A percentile compares a stretch with the other conserved stretches of the same genome.
These are phyloP conservation scores for Globisporangium yorkense DNA, from an alignment of 352 stramenopile species.

Conservation along the genomic window DNA sequence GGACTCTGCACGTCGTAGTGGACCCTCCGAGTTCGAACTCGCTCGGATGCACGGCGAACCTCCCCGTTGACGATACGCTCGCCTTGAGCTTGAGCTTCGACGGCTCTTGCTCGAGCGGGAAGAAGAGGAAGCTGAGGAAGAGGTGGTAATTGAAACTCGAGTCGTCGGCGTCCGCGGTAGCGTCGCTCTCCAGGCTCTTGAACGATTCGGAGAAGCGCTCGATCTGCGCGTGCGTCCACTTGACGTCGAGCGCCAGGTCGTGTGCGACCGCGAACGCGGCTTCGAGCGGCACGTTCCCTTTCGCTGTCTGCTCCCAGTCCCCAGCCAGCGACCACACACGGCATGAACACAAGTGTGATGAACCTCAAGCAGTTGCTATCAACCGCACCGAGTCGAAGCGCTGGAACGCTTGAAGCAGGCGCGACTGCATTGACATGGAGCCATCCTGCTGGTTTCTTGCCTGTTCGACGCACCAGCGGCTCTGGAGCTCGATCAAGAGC, in stretches of 20 bases:
- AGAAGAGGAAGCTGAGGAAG: constrained; percentile 56
- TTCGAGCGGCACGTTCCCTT: constrained; percentile 19
- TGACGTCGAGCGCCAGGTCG: constrained; percentile 23
- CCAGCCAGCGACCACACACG: not conserved
- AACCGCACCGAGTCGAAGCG: constrained; percentile 25
- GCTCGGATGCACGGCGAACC: constrained; percentile 2
- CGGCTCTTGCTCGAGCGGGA: constrained; percentile 21
- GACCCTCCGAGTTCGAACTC: constrained; percentile 1
- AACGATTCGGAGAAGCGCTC: constrained; percentile 36
- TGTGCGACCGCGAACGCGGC: constrained; percentile 25
- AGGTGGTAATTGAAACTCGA: constrained; percentile 32
- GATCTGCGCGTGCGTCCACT: constrained; percentile 25
- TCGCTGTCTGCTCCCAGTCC: constrained; percentile 2
- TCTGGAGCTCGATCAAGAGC: constrained; percentile 24
- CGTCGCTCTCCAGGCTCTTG: constrained; percentile 8
- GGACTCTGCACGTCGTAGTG: not conserved
- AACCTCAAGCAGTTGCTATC: too few relatives aligned
- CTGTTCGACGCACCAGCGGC: constrained; percentile 11
- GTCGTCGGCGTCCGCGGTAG: constrained; percentile 8
- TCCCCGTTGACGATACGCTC: not conserved
- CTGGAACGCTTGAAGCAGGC: constrained; percentile 17
- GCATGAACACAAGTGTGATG: too few relatives aligned
- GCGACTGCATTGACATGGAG: constrained; percentile 12
- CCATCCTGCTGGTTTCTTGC: not conserved
- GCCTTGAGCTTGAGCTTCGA: constrained; percentile 9